These are phyloP conservation scores for Haematococcus lacustris DNA, from an alignment of 139 green algal genomes.

Conservation along the genomic window DNA sequence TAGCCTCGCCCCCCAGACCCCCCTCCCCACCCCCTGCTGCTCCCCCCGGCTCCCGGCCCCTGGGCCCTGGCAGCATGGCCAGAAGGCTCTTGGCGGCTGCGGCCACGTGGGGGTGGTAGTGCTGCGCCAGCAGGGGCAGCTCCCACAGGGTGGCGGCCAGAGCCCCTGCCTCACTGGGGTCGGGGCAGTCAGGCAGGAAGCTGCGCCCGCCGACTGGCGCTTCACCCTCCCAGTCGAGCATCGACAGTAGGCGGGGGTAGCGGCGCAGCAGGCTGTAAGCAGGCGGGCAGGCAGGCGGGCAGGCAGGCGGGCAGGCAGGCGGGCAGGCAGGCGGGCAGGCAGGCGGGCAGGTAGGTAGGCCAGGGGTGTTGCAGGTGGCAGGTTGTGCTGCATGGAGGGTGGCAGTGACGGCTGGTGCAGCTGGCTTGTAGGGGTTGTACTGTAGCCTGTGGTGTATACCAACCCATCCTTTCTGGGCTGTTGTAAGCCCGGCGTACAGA, in stretches of 20 bases:
- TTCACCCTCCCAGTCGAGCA: conserved; percentile 67
- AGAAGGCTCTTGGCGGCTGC: background rate
- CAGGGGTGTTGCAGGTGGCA: background rate
- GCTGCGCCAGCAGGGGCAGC: conserved; percentile 22
- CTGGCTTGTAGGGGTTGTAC: background rate
- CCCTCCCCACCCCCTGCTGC: background rate
- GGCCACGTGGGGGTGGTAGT: conserved; percentile 49
- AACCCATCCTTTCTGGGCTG: background rate
- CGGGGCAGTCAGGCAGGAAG: conserved; percentile 28
- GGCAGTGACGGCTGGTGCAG: background rate
- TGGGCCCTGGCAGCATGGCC: background rate
- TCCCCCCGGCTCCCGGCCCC: conserved; percentile 8
- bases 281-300: background rate
- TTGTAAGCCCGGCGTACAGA: too few relatives aligned
- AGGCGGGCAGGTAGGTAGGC: background rate
- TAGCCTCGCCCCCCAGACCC: background rate
- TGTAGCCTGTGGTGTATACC: background rate
- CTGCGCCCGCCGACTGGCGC: conserved; percentile 32
- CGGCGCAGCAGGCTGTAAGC: conserved; percentile 31
- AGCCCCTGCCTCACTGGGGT: conserved; percentile 43
- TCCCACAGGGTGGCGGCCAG: conserved; percentile 48
- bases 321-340: background rate
- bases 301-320: background rate
- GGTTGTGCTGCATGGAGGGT: background rate
- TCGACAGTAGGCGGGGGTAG: conserved; percentile 44